These are phyloP conservation scores for Cladosporium sp. DNA, from an alignment of 2,329 filamentous ascomycete genomes.

Conservation along the genomic window DNA sequence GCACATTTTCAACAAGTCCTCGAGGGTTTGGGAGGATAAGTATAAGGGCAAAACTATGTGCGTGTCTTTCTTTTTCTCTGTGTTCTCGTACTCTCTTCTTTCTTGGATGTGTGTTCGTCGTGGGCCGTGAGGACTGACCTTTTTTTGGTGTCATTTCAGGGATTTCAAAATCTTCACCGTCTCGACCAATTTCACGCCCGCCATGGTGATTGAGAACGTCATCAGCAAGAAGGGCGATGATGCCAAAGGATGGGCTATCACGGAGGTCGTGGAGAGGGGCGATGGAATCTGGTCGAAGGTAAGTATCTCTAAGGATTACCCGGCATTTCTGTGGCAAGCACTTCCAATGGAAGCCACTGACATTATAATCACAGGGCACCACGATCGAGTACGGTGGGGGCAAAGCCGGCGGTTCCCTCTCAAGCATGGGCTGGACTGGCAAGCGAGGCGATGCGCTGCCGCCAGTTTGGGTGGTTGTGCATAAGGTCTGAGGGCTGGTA, in stretches of 20 bases:
- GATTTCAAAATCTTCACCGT: slow-evolving; percentile 32
- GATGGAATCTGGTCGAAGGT: slow-evolving; percentile 29
- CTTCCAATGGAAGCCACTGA: no score
- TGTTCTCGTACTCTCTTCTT: no score
- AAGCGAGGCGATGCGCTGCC: slow-evolving; percentile 27
- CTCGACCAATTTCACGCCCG: slow-evolving; percentile 21
- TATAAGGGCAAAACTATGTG: slow-evolving; percentile 17
- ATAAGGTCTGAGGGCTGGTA: slow-evolving; percentile 20
- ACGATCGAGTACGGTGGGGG: slow-evolving; percentile 26
- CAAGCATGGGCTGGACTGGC: slow-evolving; percentile 29
- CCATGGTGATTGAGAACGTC: slow-evolving; percentile 29
- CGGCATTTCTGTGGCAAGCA: no score
- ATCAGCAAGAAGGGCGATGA: slow-evolving; percentile 17
- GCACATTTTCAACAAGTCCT: slow-evolving; percentile 26
- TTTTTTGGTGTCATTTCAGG: neutral
- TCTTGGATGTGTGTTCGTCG: no score
- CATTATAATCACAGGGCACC: slow-evolving; percentile 19
- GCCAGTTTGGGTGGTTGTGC: slow-evolving; percentile 33
- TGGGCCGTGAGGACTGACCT: neutral
- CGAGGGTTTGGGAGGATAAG: slow-evolving; percentile 24
- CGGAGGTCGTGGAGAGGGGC: slow-evolving; percentile 31
- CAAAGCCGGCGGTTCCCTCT: slow-evolving; percentile 25
- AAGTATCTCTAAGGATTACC: slow-evolving; percentile 13
- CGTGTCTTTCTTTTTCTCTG: neutral
- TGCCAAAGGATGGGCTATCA: slow-evolving; percentile 26